Evolutionary conservation across 345 rosid species (phyloP), one percentile per base, ranked within the genome.

Genomic region (Alliaria petiolata): DNA sequence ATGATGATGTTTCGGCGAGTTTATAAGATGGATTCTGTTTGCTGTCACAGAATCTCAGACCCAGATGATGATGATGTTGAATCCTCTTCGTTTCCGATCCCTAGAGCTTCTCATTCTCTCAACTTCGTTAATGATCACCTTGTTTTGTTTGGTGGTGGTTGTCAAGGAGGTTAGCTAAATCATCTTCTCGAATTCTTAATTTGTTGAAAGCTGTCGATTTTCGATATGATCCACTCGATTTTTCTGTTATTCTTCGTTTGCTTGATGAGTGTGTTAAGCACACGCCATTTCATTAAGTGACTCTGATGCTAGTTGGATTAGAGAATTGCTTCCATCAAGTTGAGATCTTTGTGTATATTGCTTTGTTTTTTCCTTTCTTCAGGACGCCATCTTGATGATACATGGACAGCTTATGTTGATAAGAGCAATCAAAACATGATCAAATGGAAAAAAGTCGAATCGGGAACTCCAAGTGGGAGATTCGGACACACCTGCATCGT

Each of bases 341-440:
- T 64, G 47, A 63, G 59, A 72, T 25, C 20, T 72, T 72, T 56
- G 50, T 52, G 51, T 56, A 17, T 55, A 28, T 63, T 52, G 56
- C 31, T 60, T 30, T 44, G 12, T 34, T 16, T 6, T 13, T 25
- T 3, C 34, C n/a, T n/a, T n/a, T 10, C 46, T 9, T 10, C 61
- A 95, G 97, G 99, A 38, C 95, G 96, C 14, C 95, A 95, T 88
- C 92, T 91, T 28, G 99, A 95, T 62, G 99, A 95, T 56, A 88
- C 99, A 38, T 95, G 99, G 97, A 83, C 83, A 42, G 87, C 95
- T 31, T 81, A 83, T 43, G 64, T 80, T 5, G 91, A 89, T 13
- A 82, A 83, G 59, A 83, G 83, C 39, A 80, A 83, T 26, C 84
- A 22, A 13, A 83, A 78, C 36, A 80, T 28, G 31, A 34, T 83